Percentiles rank a stretch among this genome's conserved stretches.
These are phyloP conservation scores for Syzygium aromaticum DNA, from an alignment of 345 rosid genomes.

Conservation along the genomic window DNA sequence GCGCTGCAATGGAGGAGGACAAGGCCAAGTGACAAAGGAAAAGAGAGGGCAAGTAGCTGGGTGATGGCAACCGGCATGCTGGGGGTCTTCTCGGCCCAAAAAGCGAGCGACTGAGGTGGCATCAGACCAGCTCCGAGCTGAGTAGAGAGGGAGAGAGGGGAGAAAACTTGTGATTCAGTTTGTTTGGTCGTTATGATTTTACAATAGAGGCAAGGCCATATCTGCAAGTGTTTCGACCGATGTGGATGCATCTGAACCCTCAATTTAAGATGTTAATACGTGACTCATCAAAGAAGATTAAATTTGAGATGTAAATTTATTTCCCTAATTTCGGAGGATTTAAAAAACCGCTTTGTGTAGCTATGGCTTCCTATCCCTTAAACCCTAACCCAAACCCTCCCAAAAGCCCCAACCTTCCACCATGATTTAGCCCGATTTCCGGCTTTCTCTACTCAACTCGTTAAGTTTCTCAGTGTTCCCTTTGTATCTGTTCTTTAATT, in stretches of 20 bases:
- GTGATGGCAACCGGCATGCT: not conserved
- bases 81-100: not conserved
- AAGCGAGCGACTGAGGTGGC: not conserved
- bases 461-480: no score
- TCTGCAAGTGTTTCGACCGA: not conserved
- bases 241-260: not conserved
- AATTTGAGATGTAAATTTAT: not conserved
- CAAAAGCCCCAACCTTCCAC: no score
- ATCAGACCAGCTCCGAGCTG: not conserved
- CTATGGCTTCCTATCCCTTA: no score
- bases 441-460: no score
- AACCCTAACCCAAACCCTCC: no score
- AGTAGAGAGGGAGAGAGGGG: not conserved
- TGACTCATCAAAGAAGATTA: not conserved
- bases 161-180: not conserved
- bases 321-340: not conserved
- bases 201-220: not conserved
- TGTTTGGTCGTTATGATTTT: not conserved
- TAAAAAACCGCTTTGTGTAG: not conserved
- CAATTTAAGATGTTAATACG: not conserved
- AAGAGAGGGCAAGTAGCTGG: not conserved
- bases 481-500: no score
- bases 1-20: not conserved
- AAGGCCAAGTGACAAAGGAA: not conserved
- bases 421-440: no score